Evolutionary conservation across 208 protist genomes (phyloP).

Genomic region (Herpetomonas tarakana): DNA sequence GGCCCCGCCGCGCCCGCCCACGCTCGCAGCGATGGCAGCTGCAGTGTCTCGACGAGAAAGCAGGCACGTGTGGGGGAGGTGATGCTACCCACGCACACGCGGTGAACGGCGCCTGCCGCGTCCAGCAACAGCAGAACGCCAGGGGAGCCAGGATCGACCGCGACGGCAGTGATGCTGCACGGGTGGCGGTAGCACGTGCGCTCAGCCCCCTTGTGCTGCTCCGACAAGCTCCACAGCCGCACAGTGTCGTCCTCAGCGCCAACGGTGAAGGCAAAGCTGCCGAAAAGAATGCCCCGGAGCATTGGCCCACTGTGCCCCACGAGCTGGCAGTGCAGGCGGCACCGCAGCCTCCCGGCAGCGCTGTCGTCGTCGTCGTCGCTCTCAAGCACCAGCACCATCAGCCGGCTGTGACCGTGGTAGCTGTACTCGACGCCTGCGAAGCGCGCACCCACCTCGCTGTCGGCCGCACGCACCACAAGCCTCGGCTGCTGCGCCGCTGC

Average conservation of each 20-base stretch:
- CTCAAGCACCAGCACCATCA: constrained; percentile 13
- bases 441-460: constrained; percentile 21
- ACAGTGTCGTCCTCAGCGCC: constrained; percentile 40
- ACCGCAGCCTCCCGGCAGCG: constrained; percentile 21
- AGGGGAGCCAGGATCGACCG: constrained; percentile 8
- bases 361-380: background rate
- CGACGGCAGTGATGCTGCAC: constrained; percentile 28
- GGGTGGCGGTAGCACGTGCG: constrained; percentile 57
- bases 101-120: constrained; percentile 24
- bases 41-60: constrained; percentile 30
- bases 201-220: constrained; percentile 29
- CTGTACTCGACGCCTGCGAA: constrained; percentile 23
- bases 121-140: constrained; percentile 57
- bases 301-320: constrained; percentile 41
- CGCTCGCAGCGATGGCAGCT: constrained; percentile 1
- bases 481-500: too few species aligned
- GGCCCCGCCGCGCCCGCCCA: background rate
- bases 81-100: constrained; percentile 50
- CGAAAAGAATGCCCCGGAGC: constrained; percentile 43
- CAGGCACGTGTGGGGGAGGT: constrained; percentile 34
- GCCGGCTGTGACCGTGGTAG: constrained; percentile 21
- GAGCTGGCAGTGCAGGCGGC: constrained; percentile 37
- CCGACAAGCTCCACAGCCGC: constrained; percentile 61
- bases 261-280: constrained; percentile 55
- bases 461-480: constrained; percentile 7